Evolutionary conservation across 148 eudicot species (phyloP).

Genomic region (Fagopyrum homotropicum): DNA sequence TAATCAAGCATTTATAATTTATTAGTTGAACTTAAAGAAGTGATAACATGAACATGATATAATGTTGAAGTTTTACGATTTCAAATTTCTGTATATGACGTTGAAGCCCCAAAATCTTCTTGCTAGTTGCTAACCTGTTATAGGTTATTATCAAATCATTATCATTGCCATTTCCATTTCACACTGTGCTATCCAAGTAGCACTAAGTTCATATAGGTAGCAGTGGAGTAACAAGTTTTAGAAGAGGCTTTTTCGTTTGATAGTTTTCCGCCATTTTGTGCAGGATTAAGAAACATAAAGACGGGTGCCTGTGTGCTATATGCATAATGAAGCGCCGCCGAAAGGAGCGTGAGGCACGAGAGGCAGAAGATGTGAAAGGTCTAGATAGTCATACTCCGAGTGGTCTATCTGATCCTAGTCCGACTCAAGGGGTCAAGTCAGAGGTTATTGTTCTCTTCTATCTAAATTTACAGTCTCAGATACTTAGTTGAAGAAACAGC

Average conservation of each 20-base stretch:
- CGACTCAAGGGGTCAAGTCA: constrained; percentile 41
- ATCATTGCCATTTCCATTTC: not conserved
- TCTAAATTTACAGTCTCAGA: not conserved
- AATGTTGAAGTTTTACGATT: not conserved
- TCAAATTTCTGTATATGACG: not conserved
- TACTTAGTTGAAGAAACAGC: not conserved
- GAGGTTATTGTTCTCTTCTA: constrained; percentile 36
- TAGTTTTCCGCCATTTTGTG: constrained; percentile 7
- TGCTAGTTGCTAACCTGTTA: not conserved
- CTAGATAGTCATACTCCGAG: constrained; percentile 36
- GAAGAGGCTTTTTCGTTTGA: not conserved
- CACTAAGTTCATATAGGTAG: not conserved
- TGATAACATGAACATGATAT: not conserved
- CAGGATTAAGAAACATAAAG: constrained; percentile 89
- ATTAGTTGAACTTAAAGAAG: not conserved
- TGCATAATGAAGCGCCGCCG: constrained; percentile 96
- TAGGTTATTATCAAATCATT: not conserved
- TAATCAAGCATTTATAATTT: not conserved
- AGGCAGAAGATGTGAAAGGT: constrained; percentile 52
- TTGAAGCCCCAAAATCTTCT: not conserved
- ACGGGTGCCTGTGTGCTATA: constrained; percentile 93
- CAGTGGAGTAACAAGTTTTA: not conserved
- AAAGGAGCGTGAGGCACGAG: constrained; percentile 71
- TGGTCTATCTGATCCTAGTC: constrained; percentile 30
- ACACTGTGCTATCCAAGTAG: not conserved